Conservation (phyloP, 345 rosid genomes). For the Hypericum androsaemum region DNA sequence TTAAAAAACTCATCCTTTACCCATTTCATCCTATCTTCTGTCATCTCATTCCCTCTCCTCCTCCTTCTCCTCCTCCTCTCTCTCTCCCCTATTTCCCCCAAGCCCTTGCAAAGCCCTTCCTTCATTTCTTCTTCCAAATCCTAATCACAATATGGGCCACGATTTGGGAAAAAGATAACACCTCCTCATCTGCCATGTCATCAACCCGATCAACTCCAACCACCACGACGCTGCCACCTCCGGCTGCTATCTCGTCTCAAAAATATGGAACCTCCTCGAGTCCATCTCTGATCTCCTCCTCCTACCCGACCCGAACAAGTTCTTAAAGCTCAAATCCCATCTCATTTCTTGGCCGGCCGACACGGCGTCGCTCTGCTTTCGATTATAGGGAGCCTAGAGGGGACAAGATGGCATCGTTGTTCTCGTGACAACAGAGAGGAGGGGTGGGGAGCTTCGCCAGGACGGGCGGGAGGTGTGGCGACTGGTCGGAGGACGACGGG, state of each 20-base stretch:
- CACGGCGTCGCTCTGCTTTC: constrained; percentile 64
- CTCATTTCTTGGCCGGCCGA: constrained; percentile 31
- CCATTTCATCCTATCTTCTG: too few relatives aligned
- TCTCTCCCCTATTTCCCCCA: not conserved
- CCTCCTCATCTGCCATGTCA: constrained; percentile 43
- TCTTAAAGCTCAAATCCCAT: constrained; percentile 56
- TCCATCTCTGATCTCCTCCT: constrained; percentile 71
- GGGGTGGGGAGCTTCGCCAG: too few relatives aligned
- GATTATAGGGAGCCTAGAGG: too few relatives aligned
- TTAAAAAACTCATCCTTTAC: too few relatives aligned
- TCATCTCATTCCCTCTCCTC: too few relatives aligned
- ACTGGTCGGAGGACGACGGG: too few relatives aligned
- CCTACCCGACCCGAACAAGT: constrained; percentile 79
- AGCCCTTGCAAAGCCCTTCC: not conserved
- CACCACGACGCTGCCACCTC: constrained; percentile 39
- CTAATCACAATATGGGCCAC: constrained; percentile 56
- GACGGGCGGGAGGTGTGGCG: too few relatives aligned
- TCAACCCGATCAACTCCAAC: constrained; percentile 29
- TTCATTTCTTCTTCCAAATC: not conserved
- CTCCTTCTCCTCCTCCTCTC: constrained; percentile 1
- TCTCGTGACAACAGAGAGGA: too few relatives aligned
- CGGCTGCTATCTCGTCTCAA: constrained; percentile 53
- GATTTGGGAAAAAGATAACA: constrained; percentile 27
- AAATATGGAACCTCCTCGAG: constrained; percentile 61
- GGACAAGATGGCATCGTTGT: too few relatives aligned